phyloP scores from a whole-genome alignment of 148 eudicot genomes.

The Talinum fruticosum region DNA sequence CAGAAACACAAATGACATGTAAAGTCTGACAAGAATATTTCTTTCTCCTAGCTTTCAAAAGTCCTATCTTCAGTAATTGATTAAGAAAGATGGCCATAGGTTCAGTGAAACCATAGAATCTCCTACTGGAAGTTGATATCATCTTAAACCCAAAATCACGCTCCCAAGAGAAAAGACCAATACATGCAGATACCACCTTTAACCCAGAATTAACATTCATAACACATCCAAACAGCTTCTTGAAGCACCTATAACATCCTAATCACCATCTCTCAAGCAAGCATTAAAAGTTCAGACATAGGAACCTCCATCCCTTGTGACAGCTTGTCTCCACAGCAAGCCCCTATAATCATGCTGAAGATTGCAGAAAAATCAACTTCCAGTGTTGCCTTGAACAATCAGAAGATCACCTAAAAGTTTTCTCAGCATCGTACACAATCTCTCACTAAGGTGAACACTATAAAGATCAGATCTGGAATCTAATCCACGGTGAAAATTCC shows the following conservation, averaged over 20 bases:
- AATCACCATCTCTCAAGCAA: background rate
- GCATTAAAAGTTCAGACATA: background rate
- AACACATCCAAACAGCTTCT: conserved; percentile 1
- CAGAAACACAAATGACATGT: background rate
- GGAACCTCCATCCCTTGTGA: background rate
- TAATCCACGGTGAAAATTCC: conserved; percentile 9
- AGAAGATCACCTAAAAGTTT: background rate
- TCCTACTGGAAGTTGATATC: background rate
- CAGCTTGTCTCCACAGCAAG: background rate
- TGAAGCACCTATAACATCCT: conserved; percentile 8
- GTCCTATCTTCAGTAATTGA: conserved; percentile 13
- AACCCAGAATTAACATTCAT: conserved; percentile 14
- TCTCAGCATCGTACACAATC: conserved; percentile 9
- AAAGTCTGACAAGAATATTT: background rate
- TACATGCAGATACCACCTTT: background rate
- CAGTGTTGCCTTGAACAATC: conserved; percentile 4
- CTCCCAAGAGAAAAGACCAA: background rate
- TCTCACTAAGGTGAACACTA: conserved; percentile 9
- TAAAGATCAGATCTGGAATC: background rate
- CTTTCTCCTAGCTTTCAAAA: conserved; percentile 14
- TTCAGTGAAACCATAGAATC: conserved; percentile 9
- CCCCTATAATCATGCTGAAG: background rate
- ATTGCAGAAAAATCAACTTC: conserved; percentile 6
- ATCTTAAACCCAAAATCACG: background rate
- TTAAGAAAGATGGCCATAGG: background rate